phyloP scores from a whole-genome alignment of 768 basidiomycete species.

The Strobilomyces confusus region DNA sequence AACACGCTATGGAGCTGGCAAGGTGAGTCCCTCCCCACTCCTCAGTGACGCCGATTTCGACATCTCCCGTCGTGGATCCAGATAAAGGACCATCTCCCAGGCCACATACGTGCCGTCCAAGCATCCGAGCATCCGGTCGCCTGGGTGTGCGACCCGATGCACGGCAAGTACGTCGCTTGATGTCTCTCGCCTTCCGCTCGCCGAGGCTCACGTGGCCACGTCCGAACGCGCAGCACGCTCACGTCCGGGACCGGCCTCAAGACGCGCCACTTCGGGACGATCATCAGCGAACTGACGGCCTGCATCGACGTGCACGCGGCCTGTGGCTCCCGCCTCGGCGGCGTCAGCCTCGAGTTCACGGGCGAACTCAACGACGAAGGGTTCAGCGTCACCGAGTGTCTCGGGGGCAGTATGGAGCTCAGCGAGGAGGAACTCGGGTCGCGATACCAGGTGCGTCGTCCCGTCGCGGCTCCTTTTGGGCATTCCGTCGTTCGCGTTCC shows the following conservation, averaged over 20 bases:
- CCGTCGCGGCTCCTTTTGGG: neutral
- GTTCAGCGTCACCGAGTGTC: slow-evolving; percentile 93
- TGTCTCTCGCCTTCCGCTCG: neutral
- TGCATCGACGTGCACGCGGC: slow-evolving; percentile 78
- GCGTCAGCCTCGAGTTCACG: slow-evolving; percentile 88
- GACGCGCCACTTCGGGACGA: slow-evolving; percentile 84
- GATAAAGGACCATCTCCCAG: slow-evolving; percentile 72
- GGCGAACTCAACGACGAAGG: slow-evolving; percentile 89
- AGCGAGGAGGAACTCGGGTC: slow-evolving; percentile 85
- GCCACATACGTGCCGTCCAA: slow-evolving; percentile 80
- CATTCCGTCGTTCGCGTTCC: neutral
- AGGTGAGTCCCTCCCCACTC: slow-evolving; percentile 42
- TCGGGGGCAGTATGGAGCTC: slow-evolving; percentile 95
- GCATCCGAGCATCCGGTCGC: slow-evolving; percentile 79
- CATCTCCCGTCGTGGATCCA: slow-evolving; percentile 26
- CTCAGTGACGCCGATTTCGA: neutral
- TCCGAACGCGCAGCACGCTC: slow-evolving; percentile 55
- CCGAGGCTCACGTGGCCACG: neutral
- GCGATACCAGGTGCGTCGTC: slow-evolving; percentile 69
- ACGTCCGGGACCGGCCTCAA: slow-evolving; percentile 80
- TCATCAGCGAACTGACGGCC: slow-evolving; percentile 81
- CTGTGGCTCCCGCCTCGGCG: slow-evolving; percentile 71
- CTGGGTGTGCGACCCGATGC: slow-evolving; percentile 98
- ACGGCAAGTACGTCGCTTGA: slow-evolving; percentile 76
- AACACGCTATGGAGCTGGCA: slow-evolving; percentile 87